Base-by-base conservation (phyloP, 345 rosid species). In the Alliaria petiolata region DNA sequence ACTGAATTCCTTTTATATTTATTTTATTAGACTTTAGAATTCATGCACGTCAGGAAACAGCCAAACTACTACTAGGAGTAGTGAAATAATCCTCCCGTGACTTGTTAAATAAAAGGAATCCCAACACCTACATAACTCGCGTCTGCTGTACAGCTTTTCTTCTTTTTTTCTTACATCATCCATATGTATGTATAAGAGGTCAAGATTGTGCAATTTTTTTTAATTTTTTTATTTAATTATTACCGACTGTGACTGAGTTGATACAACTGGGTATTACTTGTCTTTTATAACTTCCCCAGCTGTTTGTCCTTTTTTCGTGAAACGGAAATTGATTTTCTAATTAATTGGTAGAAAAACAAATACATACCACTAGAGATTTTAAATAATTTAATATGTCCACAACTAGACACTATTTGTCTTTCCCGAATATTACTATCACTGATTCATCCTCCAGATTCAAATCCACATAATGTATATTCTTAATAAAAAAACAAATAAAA, bases 221-320 rank as follows among this genome's bases (percentile, higher is more conserved):
- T n/a, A n/a, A n/a, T n/a, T n/a, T n/a, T 34, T 5, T 4, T 26
- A 17, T 4, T 40, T 28, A 16, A 6, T 16, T 73, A 14, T 16
- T 5, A 59, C 39, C 36, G 73, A 67, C 33, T 58, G 62, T 67
- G 78, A 74, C 78, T 58, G 78, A 67, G 53, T 58, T 66, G 72
- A 74, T 58, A 59, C 55, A 67, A 67, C 47, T 59, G 47, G 67
- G 78, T 50, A 74, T 74, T 58, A 74, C 73, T 74, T 67, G 73
- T 74, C 62, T 66, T 54, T 16, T 9, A 31, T 59, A 50, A 39
- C 72, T 74, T 73, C 52, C 22, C 62, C 52, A 74, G 67, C 47
- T 66, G 46, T 42, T 74, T 59, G 60, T 31, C 52, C 36, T 10
- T 42, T 69, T 13, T 55, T 20, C 60, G 40, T 33, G 60, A 55